These are phyloP conservation scores for Amniculicola lignicola DNA, from an alignment of 495 filamentous ascomycete genomes.

Conservation along the genomic window DNA sequence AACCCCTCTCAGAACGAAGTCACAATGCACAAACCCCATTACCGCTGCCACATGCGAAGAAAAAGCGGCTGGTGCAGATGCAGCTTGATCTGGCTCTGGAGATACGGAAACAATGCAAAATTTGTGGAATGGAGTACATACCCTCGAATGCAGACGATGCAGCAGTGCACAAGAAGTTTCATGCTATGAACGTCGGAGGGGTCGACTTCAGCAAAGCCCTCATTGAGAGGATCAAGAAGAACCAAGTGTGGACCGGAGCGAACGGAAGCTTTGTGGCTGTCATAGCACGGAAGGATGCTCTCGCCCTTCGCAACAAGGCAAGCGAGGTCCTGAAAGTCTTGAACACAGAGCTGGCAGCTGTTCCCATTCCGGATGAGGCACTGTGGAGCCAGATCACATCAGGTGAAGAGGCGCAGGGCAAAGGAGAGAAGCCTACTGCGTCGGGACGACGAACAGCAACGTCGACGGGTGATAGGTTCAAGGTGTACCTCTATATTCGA, in stretches of 20 bases:
- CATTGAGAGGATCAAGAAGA: conserved; percentile 43
- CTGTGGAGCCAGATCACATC: conserved; percentile 55
- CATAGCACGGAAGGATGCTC: conserved; percentile 54
- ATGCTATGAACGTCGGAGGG: conserved; percentile 62
- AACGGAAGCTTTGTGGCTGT: conserved; percentile 56
- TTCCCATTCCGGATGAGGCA: conserved; percentile 55
- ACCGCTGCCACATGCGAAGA: conserved; percentile 15
- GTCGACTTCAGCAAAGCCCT: conserved; percentile 61
- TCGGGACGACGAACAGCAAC: conserved; percentile 7
- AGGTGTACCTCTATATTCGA: conserved; percentile 62
- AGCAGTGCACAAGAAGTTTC: conserved; percentile 64
- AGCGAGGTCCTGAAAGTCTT: conserved; percentile 65
- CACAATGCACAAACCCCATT: conserved; percentile 11
- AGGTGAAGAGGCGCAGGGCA: conserved; percentile 12
- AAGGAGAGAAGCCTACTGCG: conserved; percentile 28
- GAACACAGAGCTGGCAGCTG: conserved; percentile 62
- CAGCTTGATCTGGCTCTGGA: conserved; percentile 64
- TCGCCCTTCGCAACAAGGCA: conserved; percentile 55
- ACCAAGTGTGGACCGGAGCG: conserved; percentile 37
- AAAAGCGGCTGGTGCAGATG: conserved; percentile 55
- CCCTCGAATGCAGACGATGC: conserved; percentile 63
- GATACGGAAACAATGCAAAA: conserved; percentile 57
- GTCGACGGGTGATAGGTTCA: conserved; percentile 52
- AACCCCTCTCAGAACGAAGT: conserved; percentile 22
- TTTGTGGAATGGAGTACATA: conserved; percentile 70